Conservation (phyloP, 805 yeast species). For the Alloascoidea africana region DNA sequence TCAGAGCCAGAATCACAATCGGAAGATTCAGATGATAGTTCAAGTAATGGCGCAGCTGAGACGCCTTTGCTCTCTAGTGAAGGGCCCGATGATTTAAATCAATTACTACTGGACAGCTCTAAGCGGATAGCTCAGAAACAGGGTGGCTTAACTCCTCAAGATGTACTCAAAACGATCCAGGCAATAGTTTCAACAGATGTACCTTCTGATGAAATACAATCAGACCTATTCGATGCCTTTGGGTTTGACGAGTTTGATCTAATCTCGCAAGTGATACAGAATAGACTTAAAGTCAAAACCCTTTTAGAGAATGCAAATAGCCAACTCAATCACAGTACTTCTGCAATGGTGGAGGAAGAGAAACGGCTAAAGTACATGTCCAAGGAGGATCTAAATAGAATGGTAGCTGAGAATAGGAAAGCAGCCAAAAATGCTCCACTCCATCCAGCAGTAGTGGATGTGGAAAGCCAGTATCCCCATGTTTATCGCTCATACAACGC, state of each 20-base stretch:
- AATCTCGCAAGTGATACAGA: constrained; percentile 44
- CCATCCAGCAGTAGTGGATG: constrained; percentile 13
- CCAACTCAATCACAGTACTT: constrained; percentile 7
- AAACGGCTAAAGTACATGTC: constrained; percentile 4
- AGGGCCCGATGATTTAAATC: neutral
- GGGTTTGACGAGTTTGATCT: constrained; percentile 83
- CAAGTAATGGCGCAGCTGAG: no score
- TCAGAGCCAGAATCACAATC: no score
- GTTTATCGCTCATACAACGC: constrained; percentile 63
- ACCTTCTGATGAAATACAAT: constrained; percentile 50
- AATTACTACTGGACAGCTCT: neutral
- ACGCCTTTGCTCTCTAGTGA: no score
- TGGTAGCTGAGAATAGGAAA: constrained; percentile 9
- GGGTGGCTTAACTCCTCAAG: constrained; percentile 20
- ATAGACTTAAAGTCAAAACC: constrained; percentile 14
- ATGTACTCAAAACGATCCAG: constrained; percentile 15
- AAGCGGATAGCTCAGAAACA: constrained; percentile 19
- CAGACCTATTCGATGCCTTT: constrained; percentile 57
- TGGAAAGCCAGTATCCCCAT: constrained; percentile 60
- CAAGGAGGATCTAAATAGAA: constrained; percentile 10
- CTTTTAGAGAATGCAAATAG: constrained; percentile 9
- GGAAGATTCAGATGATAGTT: no score
- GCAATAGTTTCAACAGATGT: constrained; percentile 19
- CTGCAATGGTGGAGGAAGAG: constrained; percentile 2
- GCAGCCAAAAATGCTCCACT: constrained; percentile 12